Base-by-base conservation (phyloP, 2,329 filamentous ascomycete species). In the Epichloe scottii region DNA sequence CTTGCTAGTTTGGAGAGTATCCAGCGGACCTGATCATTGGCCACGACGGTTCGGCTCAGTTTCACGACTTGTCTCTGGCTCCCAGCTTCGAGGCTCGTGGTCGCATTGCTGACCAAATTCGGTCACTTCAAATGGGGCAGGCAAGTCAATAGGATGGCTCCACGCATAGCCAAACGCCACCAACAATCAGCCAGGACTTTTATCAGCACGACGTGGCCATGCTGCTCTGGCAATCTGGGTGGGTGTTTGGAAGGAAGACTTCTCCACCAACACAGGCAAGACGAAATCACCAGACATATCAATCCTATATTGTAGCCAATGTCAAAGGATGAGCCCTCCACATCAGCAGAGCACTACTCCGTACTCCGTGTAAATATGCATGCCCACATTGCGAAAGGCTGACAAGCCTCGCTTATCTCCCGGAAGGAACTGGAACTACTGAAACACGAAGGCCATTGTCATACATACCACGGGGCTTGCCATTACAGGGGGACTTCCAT, bases 381-480 rank as follows among this genome's bases (percentile, higher is more conserved):
- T 39, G 14, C 15, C 15, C 33, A 19, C 2, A 26, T 38, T 26
- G 14, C 21, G 2, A 23, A 8, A 47, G 21, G 35, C 35, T 17
- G 34, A 30, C 34, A 10, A 21, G 17, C 34, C 45, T 47, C 45
- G 45, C 35, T 40, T 48, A 33, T 40, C 46, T 48, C 39, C 46
- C 23, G n/a, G 46, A 37, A 46, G 46, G 35, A 40, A 26, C 37
- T 35, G 30, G 34, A 30, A 48, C 30, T 48, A 40, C 46, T 48
- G 46, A 48, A 48, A 48, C 46, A 48, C 46, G 21, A 40, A 33
- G n/a, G 37, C 23, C 37, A 40, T 33, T 48, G 46, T 48, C 37
- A 35, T 30, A 40, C 37, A 30, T 30, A 3, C 37, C 21, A 30
- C 30, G 35, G 23, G 21, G 37, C 23, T 48, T 30, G n/a, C 19